A percentile compares a stretch with the other conserved stretches of the same genome.
phyloP scores from a whole-genome alignment of 2,329 filamentous ascomycete species.

The Knufia fluminis region DNA sequence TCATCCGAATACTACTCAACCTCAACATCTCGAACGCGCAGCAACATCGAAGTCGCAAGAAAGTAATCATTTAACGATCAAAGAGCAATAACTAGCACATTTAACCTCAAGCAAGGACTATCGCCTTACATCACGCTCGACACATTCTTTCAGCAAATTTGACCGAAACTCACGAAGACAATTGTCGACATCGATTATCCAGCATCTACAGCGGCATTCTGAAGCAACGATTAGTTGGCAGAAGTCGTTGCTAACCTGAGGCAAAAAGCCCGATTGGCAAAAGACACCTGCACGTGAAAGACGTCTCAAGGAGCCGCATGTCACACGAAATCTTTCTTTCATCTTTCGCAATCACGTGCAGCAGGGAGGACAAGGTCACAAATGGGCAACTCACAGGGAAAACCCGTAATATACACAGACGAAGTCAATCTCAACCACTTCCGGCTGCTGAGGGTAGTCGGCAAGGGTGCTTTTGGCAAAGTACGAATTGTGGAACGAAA shows the following conservation, averaged over 20 bases:
- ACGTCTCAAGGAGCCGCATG: neutral
- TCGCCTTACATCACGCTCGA: too few relatives aligned
- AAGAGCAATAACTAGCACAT: neutral
- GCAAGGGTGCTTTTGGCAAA: conserved; percentile 96
- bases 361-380: neutral
- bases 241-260: too few relatives aligned
- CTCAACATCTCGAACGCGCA: neutral
- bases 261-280: too few relatives aligned
- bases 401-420: conserved; percentile 83
- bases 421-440: conserved; percentile 99
- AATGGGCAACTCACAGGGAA: conserved; percentile 95
- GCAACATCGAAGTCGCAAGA: neutral
- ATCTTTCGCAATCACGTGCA: neutral
- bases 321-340: neutral
- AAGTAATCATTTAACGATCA: neutral
- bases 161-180: too few relatives aligned
- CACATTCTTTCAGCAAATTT: too few relatives aligned
- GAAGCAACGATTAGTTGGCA: too few relatives aligned
- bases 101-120: neutral
- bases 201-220: too few relatives aligned
- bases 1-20: neutral
- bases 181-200: too few relatives aligned
- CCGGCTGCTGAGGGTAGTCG: conserved; percentile 85
- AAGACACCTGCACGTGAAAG: neutral
- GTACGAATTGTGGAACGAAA: conserved; percentile 97